Base-by-base conservation (phyloP, 805 yeast genomes). In the Komagataella ulmi region DNA sequence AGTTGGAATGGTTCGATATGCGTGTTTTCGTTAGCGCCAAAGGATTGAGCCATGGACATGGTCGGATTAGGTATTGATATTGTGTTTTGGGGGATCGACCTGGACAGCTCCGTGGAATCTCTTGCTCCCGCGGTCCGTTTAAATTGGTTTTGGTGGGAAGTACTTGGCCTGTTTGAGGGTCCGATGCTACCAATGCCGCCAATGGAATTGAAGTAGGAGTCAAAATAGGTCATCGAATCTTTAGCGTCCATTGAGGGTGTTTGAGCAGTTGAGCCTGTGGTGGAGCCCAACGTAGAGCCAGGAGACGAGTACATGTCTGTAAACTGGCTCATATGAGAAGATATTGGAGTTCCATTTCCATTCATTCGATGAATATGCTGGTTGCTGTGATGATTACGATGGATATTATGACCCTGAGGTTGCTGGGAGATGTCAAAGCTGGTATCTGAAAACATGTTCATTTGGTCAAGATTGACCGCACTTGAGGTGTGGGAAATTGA, bases 241-340 rank as follows among this genome's bases (percentile, higher is more conserved):
- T 49, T 49, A 10, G 48, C 51, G n/a, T 49, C 47, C 14, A 49
- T 45, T 8, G 17, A 43, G 6, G 65, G 64, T n/a, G 63, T 60
- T 49, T 60, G 64, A n/a, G 56, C 52, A 3, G 54, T 58, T 30
- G 40, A 30, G 40, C 40, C 40, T 14, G 40, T 30, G 14, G 40
- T 30, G 4, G 60, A 56, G 5, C 65, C 59, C 2, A 61, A 55
- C 7, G 65, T 57, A 3, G 56, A 57, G 19, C 47, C 36, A 6
- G 56, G 55, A n/a, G 58, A 56, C 12, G 58, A 56, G 44, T 54
- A 54, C 21, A 56, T 53, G 6, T 30, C 40, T 8, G 40, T 30
- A 30, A 30, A 30, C 14, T 30, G 40, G 14, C 40, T 30, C 40
- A 30, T 30, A 30, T 30, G 40, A 30, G 40, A 30, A 24, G 18